phyloP scores from a whole-genome alignment of 2,329 filamentous ascomycete genomes.

The Colletotrichum australisinense region DNA sequence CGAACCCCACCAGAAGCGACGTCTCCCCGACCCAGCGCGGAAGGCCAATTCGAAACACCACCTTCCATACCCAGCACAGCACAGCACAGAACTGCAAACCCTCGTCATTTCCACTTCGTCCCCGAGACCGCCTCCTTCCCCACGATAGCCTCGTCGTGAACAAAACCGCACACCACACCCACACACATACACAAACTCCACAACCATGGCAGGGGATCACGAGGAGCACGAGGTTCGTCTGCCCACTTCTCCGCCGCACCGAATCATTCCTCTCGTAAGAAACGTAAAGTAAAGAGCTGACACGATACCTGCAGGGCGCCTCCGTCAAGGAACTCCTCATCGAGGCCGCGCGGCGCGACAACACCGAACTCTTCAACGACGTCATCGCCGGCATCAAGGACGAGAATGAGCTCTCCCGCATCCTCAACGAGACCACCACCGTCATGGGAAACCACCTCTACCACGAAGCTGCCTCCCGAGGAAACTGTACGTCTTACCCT shows the following conservation, averaged over 20 bases:
- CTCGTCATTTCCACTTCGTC: background rate
- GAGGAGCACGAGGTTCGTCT: constrained; percentile 50
- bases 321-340: constrained; percentile 86
- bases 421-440: constrained; percentile 88
- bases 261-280: background rate
- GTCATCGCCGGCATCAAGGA: constrained; percentile 72
- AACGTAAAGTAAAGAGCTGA: constrained; percentile 6
- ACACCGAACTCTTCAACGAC: constrained; percentile 84
- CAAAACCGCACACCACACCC: background rate
- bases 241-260: background rate
- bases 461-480: constrained; percentile 87
- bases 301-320: constrained; percentile 72
- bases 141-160: background rate
- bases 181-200: background rate
- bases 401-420: constrained; percentile 75
- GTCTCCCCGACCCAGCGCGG: constrained; percentile 1
- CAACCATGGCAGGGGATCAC: constrained; percentile 41
- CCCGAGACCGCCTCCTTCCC: background rate
- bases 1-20: constrained; percentile 8
- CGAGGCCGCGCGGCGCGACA: constrained; percentile 94
- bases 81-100: background rate
- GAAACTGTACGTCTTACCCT: constrained; percentile 75
- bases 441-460: constrained; percentile 89
- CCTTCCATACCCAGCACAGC: background rate
- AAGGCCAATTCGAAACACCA: constrained; percentile 17